Conservation (phyloP, 805 yeast species). For the Saturnispora mendoncae region DNA sequence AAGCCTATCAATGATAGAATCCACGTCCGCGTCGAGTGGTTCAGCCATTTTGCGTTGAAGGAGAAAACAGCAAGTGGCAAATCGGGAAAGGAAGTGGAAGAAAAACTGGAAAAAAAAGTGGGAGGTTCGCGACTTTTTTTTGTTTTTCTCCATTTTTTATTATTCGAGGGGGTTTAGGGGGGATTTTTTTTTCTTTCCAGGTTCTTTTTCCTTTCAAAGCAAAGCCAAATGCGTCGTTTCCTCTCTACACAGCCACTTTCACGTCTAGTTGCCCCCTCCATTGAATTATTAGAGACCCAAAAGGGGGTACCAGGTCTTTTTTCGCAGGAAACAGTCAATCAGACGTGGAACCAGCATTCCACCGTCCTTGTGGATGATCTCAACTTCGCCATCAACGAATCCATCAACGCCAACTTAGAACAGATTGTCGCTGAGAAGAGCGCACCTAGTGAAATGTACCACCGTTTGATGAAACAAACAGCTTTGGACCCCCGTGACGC, state of each 20-base stretch:
- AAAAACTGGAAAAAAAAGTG: neutral
- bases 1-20: conserved; percentile 92
- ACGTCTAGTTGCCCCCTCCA: too few relatives aligned
- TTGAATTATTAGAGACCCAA: neutral
- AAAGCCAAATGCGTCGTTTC: neutral
- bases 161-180: too few relatives aligned
- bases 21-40: conserved; percentile 78
- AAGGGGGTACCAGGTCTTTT: conserved; percentile 43
- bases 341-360: too few relatives aligned
- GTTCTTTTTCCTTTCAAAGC: too few relatives aligned
- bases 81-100: neutral
- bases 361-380: too few relatives aligned
- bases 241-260: neutral
- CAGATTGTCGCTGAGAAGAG: neutral
- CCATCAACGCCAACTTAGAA: conserved; percentile 10
- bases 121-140: too few relatives aligned
- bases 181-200: too few relatives aligned
- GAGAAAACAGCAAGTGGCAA: neutral
- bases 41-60: conserved; percentile 19
- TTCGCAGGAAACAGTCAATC: conserved; percentile 38
- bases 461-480: conserved; percentile 33
- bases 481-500: conserved; percentile 34
- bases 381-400: too few relatives aligned
- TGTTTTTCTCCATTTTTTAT: too few relatives aligned
- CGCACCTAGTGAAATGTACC: conserved; percentile 21